Evolutionary conservation across 2,329 filamentous ascomycete species (phyloP).

Genomic region (Ophiocordyceps camponoti-leonardi): DNA sequence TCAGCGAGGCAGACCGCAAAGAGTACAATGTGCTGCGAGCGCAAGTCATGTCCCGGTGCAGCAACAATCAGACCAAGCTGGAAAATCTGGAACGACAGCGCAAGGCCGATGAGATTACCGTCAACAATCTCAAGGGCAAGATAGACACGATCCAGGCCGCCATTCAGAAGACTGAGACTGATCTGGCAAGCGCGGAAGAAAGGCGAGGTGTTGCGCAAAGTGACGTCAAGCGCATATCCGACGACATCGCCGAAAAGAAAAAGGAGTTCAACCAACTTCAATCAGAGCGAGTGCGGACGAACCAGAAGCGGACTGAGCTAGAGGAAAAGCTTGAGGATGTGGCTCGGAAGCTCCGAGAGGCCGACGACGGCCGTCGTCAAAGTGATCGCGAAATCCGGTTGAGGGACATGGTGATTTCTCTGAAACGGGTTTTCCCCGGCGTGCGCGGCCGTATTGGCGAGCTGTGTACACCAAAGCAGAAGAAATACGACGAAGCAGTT

Average conservation of each 20-base stretch:
- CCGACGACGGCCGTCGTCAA: slow-evolving; percentile 70
- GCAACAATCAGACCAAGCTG: slow-evolving; percentile 64
- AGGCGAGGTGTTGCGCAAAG: slow-evolving; percentile 46
- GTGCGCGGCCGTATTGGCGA: slow-evolving; percentile 83
- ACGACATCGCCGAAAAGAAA: slow-evolving; percentile 75
- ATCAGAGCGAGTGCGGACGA: slow-evolving; percentile 66
- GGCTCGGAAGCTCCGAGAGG: slow-evolving; percentile 64
- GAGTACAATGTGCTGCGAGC: slow-evolving; percentile 76
- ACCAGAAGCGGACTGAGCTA: slow-evolving; percentile 70
- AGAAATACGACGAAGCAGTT: slow-evolving; percentile 88
- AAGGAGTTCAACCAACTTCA: slow-evolving; percentile 75
- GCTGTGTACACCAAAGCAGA: slow-evolving; percentile 89
- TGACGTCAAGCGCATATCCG: slow-evolving; percentile 47
- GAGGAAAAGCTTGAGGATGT: slow-evolving; percentile 83
- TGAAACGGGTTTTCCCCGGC: slow-evolving; percentile 83
- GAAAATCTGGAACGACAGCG: slow-evolving; percentile 77
- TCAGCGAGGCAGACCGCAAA: slow-evolving; percentile 72
- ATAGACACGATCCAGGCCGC: slow-evolving; percentile 63
- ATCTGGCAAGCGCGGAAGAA: slow-evolving; percentile 51
- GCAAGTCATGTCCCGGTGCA: slow-evolving; percentile 70
- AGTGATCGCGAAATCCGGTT: slow-evolving; percentile 64
- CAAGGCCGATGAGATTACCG: slow-evolving; percentile 81
- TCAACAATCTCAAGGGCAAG: slow-evolving; percentile 76
- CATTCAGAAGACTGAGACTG: slow-evolving; percentile 55
- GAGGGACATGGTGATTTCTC: slow-evolving; percentile 67